These are phyloP conservation scores for Ilex paraguariensis DNA, from an alignment of 305 asterid species.

Conservation along the genomic window DNA sequence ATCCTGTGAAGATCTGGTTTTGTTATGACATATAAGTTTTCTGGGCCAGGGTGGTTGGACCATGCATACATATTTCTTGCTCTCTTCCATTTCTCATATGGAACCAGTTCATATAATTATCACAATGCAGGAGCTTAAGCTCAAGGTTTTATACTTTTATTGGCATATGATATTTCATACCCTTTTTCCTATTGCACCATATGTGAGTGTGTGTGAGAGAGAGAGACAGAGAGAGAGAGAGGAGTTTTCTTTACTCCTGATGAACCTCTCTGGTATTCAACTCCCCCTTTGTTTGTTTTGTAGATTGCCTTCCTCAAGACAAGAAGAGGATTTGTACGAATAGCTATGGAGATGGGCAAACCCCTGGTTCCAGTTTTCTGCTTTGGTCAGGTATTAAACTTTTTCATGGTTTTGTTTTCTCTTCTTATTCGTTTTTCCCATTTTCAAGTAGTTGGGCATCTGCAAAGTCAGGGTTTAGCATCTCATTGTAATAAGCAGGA, in stretches of 20 bases:
- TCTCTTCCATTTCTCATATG: too few relatives aligned
- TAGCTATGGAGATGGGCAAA: conserved; percentile 82
- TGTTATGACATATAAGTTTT: too few relatives aligned
- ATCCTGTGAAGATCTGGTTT: too few relatives aligned
- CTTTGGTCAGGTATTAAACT: conserved; percentile 76
- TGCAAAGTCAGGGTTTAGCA: background rate
- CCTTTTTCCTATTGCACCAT: too few relatives aligned
- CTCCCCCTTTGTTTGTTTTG: background rate
- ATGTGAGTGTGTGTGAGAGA: too few relatives aligned
- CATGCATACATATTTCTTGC: too few relatives aligned
- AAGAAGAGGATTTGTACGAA: conserved; percentile 84
- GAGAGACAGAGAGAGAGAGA: background rate
- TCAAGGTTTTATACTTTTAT: too few relatives aligned
- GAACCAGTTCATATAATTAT: too few relatives aligned
- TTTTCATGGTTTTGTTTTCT: conserved; percentile 1
- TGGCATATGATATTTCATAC: too few relatives aligned
- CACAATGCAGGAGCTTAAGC: too few relatives aligned
- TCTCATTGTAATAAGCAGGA: too few relatives aligned
- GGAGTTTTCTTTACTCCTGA: background rate
- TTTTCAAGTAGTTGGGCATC: conserved; percentile 4
- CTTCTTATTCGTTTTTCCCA: conserved; percentile 8
- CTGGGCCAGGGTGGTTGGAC: too few relatives aligned
- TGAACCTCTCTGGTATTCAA: background rate
- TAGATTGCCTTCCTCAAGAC: conserved; percentile 64
- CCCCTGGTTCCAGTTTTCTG: conserved; percentile 97